Evolutionary conservation across 176 grass and related monocot genomes (phyloP).

Genomic region (barley (Hordeum vulgare)): MorexV3_pseudomolecules_assembly NC_058522.1:44314049-44314548

Average conservation of each 20-base stretch:
- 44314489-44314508: neutral
- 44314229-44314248: neutral
- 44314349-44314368: neutral
- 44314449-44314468: neutral
- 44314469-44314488: neutral
- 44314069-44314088: neutral
- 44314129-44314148: neutral
- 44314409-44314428: neutral
- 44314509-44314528: neutral
- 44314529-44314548: neutral
- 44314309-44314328: constrained; percentile 9
- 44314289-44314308: neutral
- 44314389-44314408: neutral
- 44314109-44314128: neutral
- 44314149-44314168: neutral
- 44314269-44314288: neutral
- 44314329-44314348: neutral
- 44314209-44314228: neutral
- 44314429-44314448: neutral
- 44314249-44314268: neutral
- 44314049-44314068: neutral
- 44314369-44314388: neutral
- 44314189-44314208: no score
- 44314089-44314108: neutral
- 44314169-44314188: neutral